These are phyloP conservation scores for Scedosporium apiospermum DNA, from an alignment of 2,329 filamentous ascomycete species.

Conservation along the genomic window DNA sequence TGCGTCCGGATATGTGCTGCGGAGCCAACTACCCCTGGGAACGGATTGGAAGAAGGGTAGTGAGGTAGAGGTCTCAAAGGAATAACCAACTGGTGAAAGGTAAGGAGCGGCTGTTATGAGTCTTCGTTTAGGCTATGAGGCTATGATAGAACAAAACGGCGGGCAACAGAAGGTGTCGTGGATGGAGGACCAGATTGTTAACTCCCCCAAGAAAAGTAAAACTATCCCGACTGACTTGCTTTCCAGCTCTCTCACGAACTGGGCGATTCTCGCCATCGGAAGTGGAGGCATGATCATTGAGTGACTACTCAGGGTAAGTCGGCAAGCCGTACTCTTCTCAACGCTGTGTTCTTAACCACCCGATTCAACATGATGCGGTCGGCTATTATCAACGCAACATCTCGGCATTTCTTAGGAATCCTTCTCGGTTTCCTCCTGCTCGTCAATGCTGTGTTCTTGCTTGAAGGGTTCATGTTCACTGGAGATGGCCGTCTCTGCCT, in stretches of 20 bases:
- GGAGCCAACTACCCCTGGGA: no score
- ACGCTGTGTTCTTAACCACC: neutral
- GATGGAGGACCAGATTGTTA: slow-evolving; percentile 1
- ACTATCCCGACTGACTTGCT: neutral
- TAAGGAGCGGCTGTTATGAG: slow-evolving; percentile 3
- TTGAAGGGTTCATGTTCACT: neutral
- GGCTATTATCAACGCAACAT: neutral
- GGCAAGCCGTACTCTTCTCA: neutral
- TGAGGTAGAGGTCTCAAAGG: neutral
- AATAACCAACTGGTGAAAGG: neutral
- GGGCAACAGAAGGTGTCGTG: slow-evolving; percentile 2
- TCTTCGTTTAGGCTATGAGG: slow-evolving; percentile 9
- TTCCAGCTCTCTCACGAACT: no score
- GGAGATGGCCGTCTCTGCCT: neutral
- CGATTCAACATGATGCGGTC: neutral
- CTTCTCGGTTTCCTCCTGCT: slow-evolving; percentile 52
- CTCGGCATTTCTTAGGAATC: slow-evolving; percentile 14
- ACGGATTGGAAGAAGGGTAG: no score
- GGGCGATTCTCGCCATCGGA: no score
- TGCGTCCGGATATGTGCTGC: no score
- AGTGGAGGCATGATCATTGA: no score
- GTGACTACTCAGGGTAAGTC: no score
- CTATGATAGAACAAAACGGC: slow-evolving; percentile 7
- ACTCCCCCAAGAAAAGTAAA: neutral
- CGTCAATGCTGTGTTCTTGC: slow-evolving; percentile 33